Conservation (phyloP, 345 rosid species). For the Lagerstroemia speciosa region DNA sequence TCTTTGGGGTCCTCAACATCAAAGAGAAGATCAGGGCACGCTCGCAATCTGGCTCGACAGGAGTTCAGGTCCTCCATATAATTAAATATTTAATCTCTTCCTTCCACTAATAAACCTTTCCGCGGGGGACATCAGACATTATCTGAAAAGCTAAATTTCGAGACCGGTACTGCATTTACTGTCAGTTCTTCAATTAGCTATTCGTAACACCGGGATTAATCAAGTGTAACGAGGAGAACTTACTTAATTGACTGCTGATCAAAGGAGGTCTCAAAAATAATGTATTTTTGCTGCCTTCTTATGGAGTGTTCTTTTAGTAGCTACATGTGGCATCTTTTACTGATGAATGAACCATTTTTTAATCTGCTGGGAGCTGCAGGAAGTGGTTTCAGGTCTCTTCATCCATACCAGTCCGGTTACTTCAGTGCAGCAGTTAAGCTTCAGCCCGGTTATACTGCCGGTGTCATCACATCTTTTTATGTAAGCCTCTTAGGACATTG, state of each 20-base stretch:
- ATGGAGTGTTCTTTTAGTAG: no score
- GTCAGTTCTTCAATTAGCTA: no score
- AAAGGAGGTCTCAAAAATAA: no score
- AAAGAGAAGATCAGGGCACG: slow-evolving; percentile 44
- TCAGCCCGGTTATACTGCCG: slow-evolving; percentile 93
- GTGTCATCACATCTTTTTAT: slow-evolving; percentile 80
- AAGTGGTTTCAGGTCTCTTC: slow-evolving; percentile 81
- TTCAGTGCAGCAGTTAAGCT: slow-evolving; percentile 80
- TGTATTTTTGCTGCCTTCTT: no score
- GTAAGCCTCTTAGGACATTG: slow-evolving; percentile 27
- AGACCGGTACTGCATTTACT: no score
- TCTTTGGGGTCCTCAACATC: slow-evolving; percentile 88
- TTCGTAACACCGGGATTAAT: no score
- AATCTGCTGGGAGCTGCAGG: slow-evolving; percentile 32
- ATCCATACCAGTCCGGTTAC: slow-evolving; percentile 61
- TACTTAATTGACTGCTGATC: no score
- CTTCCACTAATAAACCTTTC: not conserved
- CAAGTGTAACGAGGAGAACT: no score
- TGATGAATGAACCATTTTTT: no score
- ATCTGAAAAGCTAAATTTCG: no score
- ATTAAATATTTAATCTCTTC: not conserved
- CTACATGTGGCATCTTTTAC: no score
- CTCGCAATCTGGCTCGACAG: slow-evolving; percentile 71
- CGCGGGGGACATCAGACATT: not conserved
- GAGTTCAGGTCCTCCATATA: slow-evolving; percentile 36